These are phyloP conservation scores for Xylariaceae sp. DNA, from an alignment of 2,329 filamentous ascomycete genomes.

Conservation along the genomic window DNA sequence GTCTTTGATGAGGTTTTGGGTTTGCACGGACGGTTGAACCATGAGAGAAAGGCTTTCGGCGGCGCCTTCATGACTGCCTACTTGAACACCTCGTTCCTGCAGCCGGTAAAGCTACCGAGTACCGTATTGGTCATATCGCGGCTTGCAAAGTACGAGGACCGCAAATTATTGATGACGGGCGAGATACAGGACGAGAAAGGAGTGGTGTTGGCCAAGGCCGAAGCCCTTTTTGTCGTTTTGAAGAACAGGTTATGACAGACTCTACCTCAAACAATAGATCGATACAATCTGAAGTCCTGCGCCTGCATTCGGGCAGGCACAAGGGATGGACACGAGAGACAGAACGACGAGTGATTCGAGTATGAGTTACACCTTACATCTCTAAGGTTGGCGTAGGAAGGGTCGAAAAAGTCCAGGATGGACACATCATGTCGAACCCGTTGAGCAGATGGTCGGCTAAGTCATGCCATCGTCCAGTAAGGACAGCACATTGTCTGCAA, in stretches of 20 bases:
- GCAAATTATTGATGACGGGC: background rate
- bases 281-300: no score
- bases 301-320: no score
- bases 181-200: constrained; percentile 1
- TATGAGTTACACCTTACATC: no score
- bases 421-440: no score
- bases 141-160: background rate
- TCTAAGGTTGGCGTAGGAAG: no score
- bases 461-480: no score
- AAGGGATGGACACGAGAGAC: no score
- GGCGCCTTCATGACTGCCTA: constrained; percentile 1
- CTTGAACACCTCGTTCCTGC: background rate
- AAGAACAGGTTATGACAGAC: background rate
- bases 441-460: no score
- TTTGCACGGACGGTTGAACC: background rate
- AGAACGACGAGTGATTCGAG: no score
- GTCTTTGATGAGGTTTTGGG: constrained; percentile 3
- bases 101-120: background rate
- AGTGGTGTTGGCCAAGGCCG: constrained; percentile 1
- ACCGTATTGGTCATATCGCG: background rate
- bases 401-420: no score
- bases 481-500: no score
- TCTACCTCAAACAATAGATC: no score
- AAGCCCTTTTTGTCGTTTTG: background rate
- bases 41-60: constrained; percentile 7